Conservation (phyloP, 148 eudicot species). For the Rhododendron kiyosumense region DNA sequence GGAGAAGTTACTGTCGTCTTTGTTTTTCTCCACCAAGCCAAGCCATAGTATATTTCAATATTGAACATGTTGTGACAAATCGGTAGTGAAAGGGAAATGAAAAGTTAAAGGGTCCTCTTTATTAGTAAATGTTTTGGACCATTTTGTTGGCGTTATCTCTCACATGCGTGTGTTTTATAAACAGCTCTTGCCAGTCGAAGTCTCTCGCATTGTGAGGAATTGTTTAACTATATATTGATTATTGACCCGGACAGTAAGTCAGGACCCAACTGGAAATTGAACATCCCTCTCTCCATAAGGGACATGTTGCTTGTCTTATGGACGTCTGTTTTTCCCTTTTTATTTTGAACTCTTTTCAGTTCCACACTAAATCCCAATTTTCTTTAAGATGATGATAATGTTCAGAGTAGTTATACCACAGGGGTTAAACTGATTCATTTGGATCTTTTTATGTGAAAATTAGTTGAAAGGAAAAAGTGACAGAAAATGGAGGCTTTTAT, state of each 20-base stretch:
- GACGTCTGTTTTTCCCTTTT: background rate
- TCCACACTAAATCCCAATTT: background rate
- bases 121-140: background rate
- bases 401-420: too few species aligned
- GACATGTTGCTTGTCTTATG: background rate
- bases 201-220: background rate
- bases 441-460: background rate
- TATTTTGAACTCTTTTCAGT: background rate
- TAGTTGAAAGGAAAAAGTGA: background rate
- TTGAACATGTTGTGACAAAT: background rate
- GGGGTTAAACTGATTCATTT: background rate
- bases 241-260: background rate
- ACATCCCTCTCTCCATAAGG: background rate
- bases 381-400: background rate
- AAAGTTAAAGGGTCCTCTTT: background rate
- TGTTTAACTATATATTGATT: background rate
- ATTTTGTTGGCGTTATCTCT: background rate
- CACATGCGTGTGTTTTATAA: background rate
- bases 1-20: background rate
- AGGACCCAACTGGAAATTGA: background rate
- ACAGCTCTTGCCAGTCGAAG: background rate
- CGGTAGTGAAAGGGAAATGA: background rate
- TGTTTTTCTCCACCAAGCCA: background rate
- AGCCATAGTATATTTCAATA: background rate
- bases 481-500: background rate